Conservation (phyloP, 441 rosid genomes). For the Corymbia citriodora region DNA sequence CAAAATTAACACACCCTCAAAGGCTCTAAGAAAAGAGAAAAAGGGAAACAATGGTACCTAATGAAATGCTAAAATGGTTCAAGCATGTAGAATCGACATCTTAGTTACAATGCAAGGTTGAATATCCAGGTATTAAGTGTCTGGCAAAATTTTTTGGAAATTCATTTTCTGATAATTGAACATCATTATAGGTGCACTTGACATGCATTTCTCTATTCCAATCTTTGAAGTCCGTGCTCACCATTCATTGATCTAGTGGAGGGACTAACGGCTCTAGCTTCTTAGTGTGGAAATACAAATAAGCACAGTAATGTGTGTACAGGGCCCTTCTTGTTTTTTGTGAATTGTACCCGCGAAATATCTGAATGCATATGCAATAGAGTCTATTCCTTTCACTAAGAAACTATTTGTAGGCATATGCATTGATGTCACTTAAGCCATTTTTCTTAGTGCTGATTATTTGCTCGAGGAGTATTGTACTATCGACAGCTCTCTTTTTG, state of each 20-base stretch:
- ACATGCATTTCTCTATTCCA: too few species aligned
- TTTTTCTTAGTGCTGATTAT: neutral
- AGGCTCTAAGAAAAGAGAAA: neutral
- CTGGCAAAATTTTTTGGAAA: neutral
- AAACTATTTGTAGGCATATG: neutral
- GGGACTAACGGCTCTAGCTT: neutral
- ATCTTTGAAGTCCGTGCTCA: neutral
- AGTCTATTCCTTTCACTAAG: neutral
- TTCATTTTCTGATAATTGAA: too few species aligned
- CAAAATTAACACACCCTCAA: neutral
- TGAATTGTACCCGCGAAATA: neutral
- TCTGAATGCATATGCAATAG: neutral
- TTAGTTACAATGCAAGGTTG: neutral
- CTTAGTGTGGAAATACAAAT: neutral
- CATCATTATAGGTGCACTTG: accelerated
- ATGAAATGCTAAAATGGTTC: neutral
- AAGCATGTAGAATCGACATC: neutral
- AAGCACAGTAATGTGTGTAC: neutral
- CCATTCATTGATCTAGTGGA: neutral
- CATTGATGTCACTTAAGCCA: neutral
- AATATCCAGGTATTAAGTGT: neutral
- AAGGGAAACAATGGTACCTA: neutral
- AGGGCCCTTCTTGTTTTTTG: neutral
- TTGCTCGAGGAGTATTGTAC: neutral
- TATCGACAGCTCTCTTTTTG: neutral